Percentiles rank a stretch among this genome's conserved stretches.
Conservation (phyloP, 164 flowering plant species). For the Macadamia tetraphylla region DNA sequence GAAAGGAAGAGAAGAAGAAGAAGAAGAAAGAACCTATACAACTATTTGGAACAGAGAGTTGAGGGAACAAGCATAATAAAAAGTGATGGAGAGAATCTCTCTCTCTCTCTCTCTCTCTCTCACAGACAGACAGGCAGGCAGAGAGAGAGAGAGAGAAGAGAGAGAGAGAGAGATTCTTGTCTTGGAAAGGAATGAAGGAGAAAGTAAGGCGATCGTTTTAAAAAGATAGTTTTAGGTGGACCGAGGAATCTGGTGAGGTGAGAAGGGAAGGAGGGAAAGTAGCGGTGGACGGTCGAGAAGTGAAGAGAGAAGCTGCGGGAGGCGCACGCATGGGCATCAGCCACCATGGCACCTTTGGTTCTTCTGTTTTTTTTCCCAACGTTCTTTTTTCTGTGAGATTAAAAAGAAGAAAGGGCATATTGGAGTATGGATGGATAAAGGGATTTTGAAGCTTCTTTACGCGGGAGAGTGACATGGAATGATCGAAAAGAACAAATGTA, state of each 20-base stretch:
- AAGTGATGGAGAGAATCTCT: slow-evolving; percentile 20
- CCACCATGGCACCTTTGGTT: not conserved
- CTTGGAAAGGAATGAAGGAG: slow-evolving; percentile 41
- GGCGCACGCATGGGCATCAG: not conserved
- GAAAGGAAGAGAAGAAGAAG: slow-evolving; percentile 11
- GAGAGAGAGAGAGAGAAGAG: slow-evolving; percentile 11
- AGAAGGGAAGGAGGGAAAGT: slow-evolving; percentile 5
- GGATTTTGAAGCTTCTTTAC: no score
- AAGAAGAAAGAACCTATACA: slow-evolving; percentile 6
- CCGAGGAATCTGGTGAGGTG: slow-evolving; percentile 34
- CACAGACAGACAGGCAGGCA: no score
- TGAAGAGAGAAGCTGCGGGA: slow-evolving; percentile 8
- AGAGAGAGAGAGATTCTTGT: slow-evolving; percentile 53
- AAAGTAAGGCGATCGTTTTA: slow-evolving; percentile 8
- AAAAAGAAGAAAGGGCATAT: no score
- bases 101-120: no score
- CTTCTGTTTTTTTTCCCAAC: not conserved
- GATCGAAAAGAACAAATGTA: no score
- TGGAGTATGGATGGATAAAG: no score
- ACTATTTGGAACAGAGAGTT: slow-evolving; percentile 4
- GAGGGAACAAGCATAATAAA: slow-evolving; percentile 30
- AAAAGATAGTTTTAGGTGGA: not conserved
- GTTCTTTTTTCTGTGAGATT: no score
- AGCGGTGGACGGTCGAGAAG: slow-evolving; percentile 15
- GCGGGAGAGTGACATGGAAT: no score